Percentiles rank a stretch among this genome's conserved stretches.
Evolutionary conservation across 768 basidiomycete species (phyloP).

Genomic region (Candolleomyces aberdarensis): DNA sequence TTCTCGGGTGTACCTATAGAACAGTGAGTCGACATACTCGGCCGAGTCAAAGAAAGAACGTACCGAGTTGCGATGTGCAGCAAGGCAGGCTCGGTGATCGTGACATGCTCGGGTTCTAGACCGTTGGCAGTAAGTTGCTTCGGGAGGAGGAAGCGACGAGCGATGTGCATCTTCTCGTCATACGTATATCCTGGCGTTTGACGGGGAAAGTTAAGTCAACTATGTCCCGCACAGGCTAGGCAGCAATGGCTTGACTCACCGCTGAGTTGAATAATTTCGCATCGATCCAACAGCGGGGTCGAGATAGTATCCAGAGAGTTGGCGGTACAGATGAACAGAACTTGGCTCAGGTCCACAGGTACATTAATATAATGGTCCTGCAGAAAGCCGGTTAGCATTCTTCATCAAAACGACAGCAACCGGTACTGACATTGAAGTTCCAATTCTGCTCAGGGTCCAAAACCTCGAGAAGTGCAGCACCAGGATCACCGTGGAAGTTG

Average conservation of each 20-base stretch:
- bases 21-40: neutral
- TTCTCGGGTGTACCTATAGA: constrained; percentile 68
- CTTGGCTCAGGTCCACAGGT: constrained; percentile 82
- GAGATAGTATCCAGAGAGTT: constrained; percentile 89
- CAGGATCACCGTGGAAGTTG: constrained; percentile 90
- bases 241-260: constrained; percentile 34
- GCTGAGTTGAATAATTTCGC: constrained; percentile 81
- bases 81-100: constrained; percentile 67
- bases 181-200: constrained; percentile 68
- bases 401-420: neutral
- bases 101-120: constrained; percentile 55
- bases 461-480: constrained; percentile 87
- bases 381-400: neutral
- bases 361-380: constrained; percentile 92
- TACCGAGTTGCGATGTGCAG: constrained; percentile 63
- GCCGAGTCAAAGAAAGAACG: neutral
- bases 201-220: neutral
- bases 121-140: constrained; percentile 85
- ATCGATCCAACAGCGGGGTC: constrained; percentile 83
- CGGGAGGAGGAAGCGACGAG: constrained; percentile 81
- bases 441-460: constrained; percentile 94
- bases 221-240: neutral
- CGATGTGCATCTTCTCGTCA: constrained; percentile 90
- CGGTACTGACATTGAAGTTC: constrained; percentile 60
- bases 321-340: constrained; percentile 91